Conservation (phyloP, 495 filamentous ascomycete species). For the Aeminium ludgeri region DNA sequence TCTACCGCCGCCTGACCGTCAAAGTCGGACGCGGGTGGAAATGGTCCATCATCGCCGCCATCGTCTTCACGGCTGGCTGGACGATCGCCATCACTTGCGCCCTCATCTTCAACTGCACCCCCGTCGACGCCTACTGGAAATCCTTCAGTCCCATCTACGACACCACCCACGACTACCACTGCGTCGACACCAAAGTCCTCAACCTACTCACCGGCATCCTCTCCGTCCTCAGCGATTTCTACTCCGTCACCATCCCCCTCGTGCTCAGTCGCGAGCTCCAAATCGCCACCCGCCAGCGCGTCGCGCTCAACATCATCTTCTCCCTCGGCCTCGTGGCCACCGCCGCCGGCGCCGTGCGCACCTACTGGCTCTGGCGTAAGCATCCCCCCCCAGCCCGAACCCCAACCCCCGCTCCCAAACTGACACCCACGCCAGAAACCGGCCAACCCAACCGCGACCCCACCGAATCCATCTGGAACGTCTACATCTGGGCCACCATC, state of each 20-base stretch:
- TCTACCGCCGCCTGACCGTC: constrained; percentile 18
- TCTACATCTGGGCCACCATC: constrained; percentile 4
- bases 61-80: constrained; percentile 11
- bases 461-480: too few species aligned
- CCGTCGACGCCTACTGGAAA: constrained; percentile 18
- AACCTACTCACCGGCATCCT: constrained; percentile 17
- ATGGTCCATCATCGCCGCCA: constrained; percentile 13
- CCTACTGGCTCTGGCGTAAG: constrained; percentile 11
- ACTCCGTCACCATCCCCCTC: constrained; percentile 16
- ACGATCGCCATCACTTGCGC: constrained; percentile 14
- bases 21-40: constrained; percentile 9
- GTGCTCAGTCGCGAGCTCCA: constrained; percentile 16
- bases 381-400: neutral
- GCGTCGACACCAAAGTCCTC: constrained; percentile 14
- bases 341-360: constrained; percentile 6
- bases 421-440: too few species aligned
- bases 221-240: constrained; percentile 13
- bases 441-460: too few species aligned
- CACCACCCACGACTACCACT: constrained; percentile 5
- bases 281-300: constrained; percentile 14
- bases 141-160: constrained; percentile 8
- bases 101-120: constrained; percentile 17
- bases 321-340: constrained; percentile 10
- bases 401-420: too few species aligned
- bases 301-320: constrained; percentile 14